Evolutionary conservation across 352 stramenopile species (phyloP), one percentile per base, ranked within the genome.

Genomic region (Phytophthora citrophthora): DNA sequence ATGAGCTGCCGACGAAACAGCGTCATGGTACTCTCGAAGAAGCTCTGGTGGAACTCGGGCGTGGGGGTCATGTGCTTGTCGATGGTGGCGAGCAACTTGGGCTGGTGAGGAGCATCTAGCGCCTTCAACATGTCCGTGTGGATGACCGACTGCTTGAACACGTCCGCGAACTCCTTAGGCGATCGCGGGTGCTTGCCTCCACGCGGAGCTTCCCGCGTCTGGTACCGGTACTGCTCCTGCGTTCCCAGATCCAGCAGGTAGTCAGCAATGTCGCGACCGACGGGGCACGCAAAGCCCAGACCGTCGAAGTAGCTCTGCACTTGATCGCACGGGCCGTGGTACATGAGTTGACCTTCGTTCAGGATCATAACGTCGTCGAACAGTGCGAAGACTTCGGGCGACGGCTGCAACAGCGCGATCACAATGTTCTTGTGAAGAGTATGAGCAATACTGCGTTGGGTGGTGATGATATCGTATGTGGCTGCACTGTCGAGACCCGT

Each of bases 351-450:
- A 24, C 92, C 91, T 26, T 92, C 74, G 68, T 89, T 87, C 29
- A 98, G 36, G 48, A 73, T 68, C 58, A 73, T 62, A 32, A 73
- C 64, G 20, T 73, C 58, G 58, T 73, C 64, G 67, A 98, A 98
- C n/a, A 97, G 69, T 11, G 80, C 77, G 27, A 95, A 94, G 3
- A 94, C 89, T 72, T 98, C 92, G 4, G 93, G 93, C 6, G 92
- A 79, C 40, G 93, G 92, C 69, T 98, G 74, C 12, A 96, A 62
- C 27, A 97, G 65, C 3, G 85, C 82, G n/a, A 96, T 72, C 10
- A 89, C 74, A 26, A 72, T 40, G 12, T 72, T 86, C 51, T 72
- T 72, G n/a, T 43, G 64, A 3, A 72, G 51, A 11, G 7, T 49
- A 24, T 68, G 51, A 2, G 64, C 64, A 5, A 72, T 39, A 23